Evolutionary conservation across 2,329 filamentous ascomycete species (phyloP).

Genomic region (Trichophyton simii): DNA sequence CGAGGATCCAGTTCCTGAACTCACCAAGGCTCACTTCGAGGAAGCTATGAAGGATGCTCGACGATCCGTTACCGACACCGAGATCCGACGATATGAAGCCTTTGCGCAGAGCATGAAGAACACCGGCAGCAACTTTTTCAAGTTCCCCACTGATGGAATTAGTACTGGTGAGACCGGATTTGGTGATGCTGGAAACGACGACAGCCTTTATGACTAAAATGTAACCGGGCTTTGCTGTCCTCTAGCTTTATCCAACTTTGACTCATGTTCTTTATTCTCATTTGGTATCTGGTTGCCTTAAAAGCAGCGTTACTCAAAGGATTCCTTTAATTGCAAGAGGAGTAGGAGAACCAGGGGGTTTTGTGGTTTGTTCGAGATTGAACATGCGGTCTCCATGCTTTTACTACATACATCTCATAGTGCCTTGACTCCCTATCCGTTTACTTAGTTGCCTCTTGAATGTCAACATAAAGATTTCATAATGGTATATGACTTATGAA

Average conservation of each 20-base stretch:
- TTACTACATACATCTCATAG: neutral
- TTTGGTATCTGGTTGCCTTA: neutral
- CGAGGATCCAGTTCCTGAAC: constrained; percentile 89
- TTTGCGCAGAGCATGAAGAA: constrained; percentile 99
- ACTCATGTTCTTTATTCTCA: neutral
- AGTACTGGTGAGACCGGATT: constrained; percentile 45
- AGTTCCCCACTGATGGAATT: constrained; percentile 62
- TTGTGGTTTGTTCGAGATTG: neutral
- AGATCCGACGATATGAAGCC: constrained; percentile 95
- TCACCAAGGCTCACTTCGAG: constrained; percentile 94
- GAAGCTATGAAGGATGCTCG: constrained; percentile 95
- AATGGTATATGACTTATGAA: neutral
- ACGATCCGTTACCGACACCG: constrained; percentile 87
- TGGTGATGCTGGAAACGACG: constrained; percentile 81
- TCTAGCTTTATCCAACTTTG: neutral
- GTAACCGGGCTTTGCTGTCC: neutral
- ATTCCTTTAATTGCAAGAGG: neutral
- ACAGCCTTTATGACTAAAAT: constrained; percentile 72
- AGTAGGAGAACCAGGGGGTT: neutral
- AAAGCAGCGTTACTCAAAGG: neutral
- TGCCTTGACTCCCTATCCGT: neutral
- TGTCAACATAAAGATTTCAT: neutral
- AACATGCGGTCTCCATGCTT: neutral
- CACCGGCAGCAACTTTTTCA: constrained; percentile 82
- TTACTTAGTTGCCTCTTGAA: neutral